phyloP scores from a whole-genome alignment of 1,284 basidiomycete species.

The Cystobasidium sp. region DNA sequence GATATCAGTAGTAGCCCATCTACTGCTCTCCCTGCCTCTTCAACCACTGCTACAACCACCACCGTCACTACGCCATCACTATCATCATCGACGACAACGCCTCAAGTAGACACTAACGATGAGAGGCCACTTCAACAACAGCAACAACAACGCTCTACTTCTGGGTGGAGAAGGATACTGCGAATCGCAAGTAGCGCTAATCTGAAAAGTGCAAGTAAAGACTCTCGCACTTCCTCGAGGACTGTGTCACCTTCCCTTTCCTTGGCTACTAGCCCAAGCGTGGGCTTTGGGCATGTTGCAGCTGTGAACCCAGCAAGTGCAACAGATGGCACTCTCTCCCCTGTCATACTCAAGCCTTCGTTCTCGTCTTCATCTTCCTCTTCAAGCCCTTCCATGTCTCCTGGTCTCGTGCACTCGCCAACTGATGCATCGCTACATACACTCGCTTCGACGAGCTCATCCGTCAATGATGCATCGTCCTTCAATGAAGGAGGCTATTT shows the following conservation, averaged over 20 bases:
- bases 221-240: background rate
- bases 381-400: background rate
- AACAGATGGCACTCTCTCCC: background rate
- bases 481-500: conserved; percentile 19
- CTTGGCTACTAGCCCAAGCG: background rate
- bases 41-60: background rate
- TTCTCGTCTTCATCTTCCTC: background rate
- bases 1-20: background rate
- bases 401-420: conserved; percentile 8
- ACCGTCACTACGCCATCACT: background rate
- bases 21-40: background rate
- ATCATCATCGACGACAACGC: background rate
- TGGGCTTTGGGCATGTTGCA: background rate
- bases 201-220: background rate
- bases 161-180: conserved; percentile 27
- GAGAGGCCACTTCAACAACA: background rate
- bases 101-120: background rate
- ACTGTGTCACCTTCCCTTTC: background rate
- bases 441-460: conserved; percentile 16
- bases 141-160: conserved; percentile 7
- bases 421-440: conserved; percentile 18
- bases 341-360: background rate
- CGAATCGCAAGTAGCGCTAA: conserved; percentile 15
- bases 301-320: background rate
- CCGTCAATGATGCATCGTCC: background rate